phyloP scores from a whole-genome alignment of 306 rosid genomes.

The Dryas alaskensis region DNA sequence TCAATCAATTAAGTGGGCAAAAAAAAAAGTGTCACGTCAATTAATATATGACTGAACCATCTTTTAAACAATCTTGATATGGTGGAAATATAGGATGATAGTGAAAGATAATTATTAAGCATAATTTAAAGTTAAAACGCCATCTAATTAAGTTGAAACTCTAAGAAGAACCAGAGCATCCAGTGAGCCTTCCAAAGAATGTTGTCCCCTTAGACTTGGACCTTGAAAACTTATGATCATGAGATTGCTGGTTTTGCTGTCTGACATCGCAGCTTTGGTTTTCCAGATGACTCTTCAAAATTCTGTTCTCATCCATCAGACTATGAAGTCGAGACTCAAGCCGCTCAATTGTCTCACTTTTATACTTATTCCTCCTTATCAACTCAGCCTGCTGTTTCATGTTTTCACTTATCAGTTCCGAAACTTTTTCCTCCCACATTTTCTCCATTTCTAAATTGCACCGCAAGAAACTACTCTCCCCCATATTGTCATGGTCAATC shows the following conservation, averaged over 20 bases:
- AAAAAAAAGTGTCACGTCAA: too few relatives aligned
- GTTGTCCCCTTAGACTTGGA: slow-evolving; percentile 9
- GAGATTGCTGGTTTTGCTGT: neutral
- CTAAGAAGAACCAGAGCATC: slow-evolving; percentile 23
- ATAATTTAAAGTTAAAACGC: neutral
- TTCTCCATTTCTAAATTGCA: neutral
- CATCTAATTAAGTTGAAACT: neutral
- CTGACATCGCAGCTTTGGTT: neutral
- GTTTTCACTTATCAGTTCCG: slow-evolving; percentile 22
- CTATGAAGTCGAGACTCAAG: slow-evolving; percentile 3
- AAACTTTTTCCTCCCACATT: slow-evolving; percentile 16
- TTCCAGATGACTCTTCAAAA: slow-evolving; percentile 3
- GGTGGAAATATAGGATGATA: too few relatives aligned
- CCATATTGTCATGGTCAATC: neutral
- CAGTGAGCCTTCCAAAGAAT: slow-evolving; percentile 29
- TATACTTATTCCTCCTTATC: slow-evolving; percentile 26
- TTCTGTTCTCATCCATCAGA: slow-evolving; percentile 23
- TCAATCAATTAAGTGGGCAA: too few relatives aligned
- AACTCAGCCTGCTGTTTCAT: slow-evolving; percentile 31
- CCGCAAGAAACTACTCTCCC: neutral
- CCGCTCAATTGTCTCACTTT: slow-evolving; percentile 25
- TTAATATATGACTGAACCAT: too few relatives aligned
- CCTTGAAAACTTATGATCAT: neutral
- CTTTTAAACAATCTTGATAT: too few relatives aligned
- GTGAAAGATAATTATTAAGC: too few relatives aligned